Evolutionary conservation across 768 basidiomycete species (phyloP).

Genomic region (Tulasnella sp.): DNA sequence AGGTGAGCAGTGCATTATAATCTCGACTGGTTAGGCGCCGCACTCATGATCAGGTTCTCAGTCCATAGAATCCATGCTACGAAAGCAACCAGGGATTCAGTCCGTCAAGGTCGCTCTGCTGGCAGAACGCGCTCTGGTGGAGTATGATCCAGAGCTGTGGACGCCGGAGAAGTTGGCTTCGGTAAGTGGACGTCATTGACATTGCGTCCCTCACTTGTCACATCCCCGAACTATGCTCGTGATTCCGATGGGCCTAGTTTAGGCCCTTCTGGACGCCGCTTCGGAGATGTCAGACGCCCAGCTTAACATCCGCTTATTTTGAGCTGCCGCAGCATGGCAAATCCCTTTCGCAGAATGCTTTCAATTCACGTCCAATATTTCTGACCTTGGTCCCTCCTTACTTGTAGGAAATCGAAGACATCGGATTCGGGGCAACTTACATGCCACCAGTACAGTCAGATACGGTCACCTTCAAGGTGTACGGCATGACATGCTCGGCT

Average conservation of each 20-base stretch:
- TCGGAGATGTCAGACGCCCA: too few relatives aligned
- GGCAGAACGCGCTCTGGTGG: conserved; percentile 83
- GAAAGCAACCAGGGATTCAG: conserved; percentile 76
- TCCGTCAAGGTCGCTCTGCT: conserved; percentile 93
- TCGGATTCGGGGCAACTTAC: conserved; percentile 80
- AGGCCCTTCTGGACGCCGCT: too few relatives aligned
- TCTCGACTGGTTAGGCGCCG: background rate
- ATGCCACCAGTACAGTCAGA: conserved; percentile 58
- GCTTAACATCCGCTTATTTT: too few relatives aligned
- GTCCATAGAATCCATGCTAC: conserved; percentile 78
- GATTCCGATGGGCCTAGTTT: too few relatives aligned
- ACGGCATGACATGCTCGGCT: conserved; percentile 84
- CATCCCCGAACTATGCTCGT: too few relatives aligned
- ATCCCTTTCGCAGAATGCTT: too few relatives aligned
- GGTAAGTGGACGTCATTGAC: too few relatives aligned
- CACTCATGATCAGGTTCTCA: conserved; percentile 22
- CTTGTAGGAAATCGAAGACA: conserved; percentile 76
- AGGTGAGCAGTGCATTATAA: conserved; percentile 38
- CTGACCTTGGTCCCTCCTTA: background rate
- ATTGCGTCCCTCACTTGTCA: too few relatives aligned
- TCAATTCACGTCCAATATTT: too few relatives aligned
- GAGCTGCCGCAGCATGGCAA: too few relatives aligned
- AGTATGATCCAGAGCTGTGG: conserved; percentile 82
- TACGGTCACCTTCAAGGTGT: conserved; percentile 62
- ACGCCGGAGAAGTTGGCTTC: conserved; percentile 62